Base-by-base conservation (phyloP, 1,139 yeast genomes). In the Debaryomyces udenii region DNA sequence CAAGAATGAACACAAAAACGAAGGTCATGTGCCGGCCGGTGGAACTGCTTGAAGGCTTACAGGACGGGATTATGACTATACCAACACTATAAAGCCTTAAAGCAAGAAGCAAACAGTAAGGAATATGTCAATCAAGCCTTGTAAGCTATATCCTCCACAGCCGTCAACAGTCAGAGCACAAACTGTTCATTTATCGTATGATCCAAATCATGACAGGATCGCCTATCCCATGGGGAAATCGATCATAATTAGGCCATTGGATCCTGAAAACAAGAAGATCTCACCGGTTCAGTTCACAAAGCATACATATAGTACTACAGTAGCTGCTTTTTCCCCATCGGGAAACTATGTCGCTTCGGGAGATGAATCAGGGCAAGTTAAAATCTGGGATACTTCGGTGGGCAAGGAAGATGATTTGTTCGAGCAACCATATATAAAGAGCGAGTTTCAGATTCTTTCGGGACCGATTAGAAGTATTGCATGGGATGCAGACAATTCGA, bases 291-390 rank as follows among this genome's bases (percentile, higher is more conserved):
- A 89, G 56, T 90, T 86, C 64, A 77, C 79, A 9, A 83, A 80
- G 39, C 99, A 93, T 63, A 75, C 76, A 31, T 70, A 73, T 29
- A 66, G 77, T 27, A 86, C 95, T 20, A 85, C 95, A 0, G 96
- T 85, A 4, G 97, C 94, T 9, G 77, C 80, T 31, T 89, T 93
- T 59, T 74, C 96, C 1, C 96, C 98, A 2, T 82, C 91, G 10
- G 98, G 99, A 1, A 85, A 75, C 62, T 91, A 88, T 61, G 68
- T 93, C 24, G 97, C 96, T 2, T 86, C 96, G 2, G 99, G 96
- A 33, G 99, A 93, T 57, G 89, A 83, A 51, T 67, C 83, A 9
- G 99, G 99, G 20, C 78, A 80, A 46, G 93, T 93, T 36, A 86
- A 87, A 52, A 80, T 93, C 34, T 91, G 98, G 97, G 96, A 89